Evolutionary conservation across 2,329 filamentous ascomycete species (phyloP).

Genomic region (Niveomyces coronatus): DNA sequence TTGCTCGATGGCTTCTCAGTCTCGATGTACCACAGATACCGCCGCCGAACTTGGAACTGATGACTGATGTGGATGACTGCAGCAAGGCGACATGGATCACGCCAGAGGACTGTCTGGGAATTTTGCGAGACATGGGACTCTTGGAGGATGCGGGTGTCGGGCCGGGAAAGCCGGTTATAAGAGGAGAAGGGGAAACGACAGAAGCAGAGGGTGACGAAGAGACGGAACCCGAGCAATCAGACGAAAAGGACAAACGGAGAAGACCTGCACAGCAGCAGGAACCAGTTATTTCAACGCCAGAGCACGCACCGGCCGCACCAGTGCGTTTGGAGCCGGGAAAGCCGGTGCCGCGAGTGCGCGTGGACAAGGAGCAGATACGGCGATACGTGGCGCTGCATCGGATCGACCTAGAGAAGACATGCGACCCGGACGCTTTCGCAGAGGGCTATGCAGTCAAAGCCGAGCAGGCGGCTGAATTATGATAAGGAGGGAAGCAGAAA

Average conservation of each 20-base stretch:
- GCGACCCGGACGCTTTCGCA: conserved; percentile 66
- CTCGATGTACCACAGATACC: conserved; percentile 28
- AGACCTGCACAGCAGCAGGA: conserved; percentile 6
- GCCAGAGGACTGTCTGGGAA: conserved; percentile 69
- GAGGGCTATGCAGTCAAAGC: conserved; percentile 50
- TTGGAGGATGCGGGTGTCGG: conserved; percentile 46
- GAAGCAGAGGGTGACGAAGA: conserved; percentile 15
- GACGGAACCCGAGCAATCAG: conserved; percentile 13
- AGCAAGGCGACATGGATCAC: conserved; percentile 74
- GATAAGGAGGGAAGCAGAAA: conserved; percentile 12
- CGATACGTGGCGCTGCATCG: conserved; percentile 55
- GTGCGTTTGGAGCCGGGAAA: conserved; percentile 4
- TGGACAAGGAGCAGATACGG: conserved; percentile 48
- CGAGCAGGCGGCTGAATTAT: conserved; percentile 16
- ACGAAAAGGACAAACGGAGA: conserved; percentile 21
- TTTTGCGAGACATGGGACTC: conserved; percentile 72
- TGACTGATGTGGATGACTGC: conserved; percentile 60
- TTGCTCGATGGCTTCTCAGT: conserved; percentile 57
- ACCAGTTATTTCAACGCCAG: neutral
- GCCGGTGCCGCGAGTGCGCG: conserved; percentile 34
- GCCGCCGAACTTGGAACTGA: conserved; percentile 26
- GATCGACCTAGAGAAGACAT: conserved; percentile 53
- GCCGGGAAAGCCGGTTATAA: conserved; percentile 24
- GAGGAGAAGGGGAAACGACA: conserved; percentile 13
- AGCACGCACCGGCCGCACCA: conserved; percentile 12